Evolutionary conservation across 2,329 filamentous ascomycete genomes (phyloP).

Genomic region (Diplocarpon rosae): DNA sequence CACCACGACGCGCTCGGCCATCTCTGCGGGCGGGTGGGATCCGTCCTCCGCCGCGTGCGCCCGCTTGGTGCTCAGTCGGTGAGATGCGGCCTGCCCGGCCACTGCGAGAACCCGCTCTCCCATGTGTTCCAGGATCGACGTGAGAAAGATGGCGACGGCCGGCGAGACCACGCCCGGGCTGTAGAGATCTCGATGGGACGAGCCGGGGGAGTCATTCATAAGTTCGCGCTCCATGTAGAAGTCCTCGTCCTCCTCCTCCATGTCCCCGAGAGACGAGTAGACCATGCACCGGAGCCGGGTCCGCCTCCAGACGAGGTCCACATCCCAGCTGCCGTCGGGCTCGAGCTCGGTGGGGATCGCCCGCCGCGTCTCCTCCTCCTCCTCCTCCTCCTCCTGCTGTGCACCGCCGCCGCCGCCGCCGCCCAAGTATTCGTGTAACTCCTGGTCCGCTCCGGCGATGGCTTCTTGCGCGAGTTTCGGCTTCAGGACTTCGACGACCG

Average conservation of each 20-base stretch:
- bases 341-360: constrained; percentile 41
- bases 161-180: constrained; percentile 65
- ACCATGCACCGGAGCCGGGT: constrained; percentile 94
- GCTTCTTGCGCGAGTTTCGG: constrained; percentile 79
- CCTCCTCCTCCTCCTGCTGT: no score
- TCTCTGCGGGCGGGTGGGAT: constrained; percentile 33
- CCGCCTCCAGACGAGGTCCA: constrained; percentile 90
- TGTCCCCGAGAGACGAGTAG: constrained; percentile 87
- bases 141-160: constrained; percentile 89
- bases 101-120: constrained; percentile 85
- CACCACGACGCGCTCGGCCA: constrained; percentile 62
- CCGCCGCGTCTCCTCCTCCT: constrained; percentile 65
- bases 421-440: constrained; percentile 78
- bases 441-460: constrained; percentile 72
- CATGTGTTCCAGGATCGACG: constrained; percentile 87
- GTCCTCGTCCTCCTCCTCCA: constrained; percentile 97
- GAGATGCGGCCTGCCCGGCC: constrained; percentile 72
- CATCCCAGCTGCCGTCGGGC: constrained; percentile 59
- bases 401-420: no score
- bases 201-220: constrained; percentile 44
- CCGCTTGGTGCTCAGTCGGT: constrained; percentile 48
- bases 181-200: constrained; percentile 44
- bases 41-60: constrained; percentile 49
- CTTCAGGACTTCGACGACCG: constrained; percentile 78
- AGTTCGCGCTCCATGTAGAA: constrained; percentile 73